phyloP scores from a whole-genome alignment of 768 basidiomycete species.

The Pulveroboletus sp. region DNA sequence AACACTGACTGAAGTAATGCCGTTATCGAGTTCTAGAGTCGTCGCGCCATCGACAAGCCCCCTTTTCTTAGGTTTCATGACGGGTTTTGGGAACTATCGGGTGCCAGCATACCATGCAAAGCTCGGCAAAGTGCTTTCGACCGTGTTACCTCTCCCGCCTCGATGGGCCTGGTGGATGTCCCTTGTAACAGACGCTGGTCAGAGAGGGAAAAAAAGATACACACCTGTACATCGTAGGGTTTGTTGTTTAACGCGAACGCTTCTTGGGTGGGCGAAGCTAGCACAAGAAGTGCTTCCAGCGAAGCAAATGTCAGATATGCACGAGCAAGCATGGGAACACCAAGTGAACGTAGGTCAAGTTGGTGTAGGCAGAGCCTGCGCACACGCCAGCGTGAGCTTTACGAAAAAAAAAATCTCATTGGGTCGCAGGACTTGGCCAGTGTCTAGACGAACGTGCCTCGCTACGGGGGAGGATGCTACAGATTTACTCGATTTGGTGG shows the following conservation, averaged over 20 bases:
- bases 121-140: constrained; percentile 68
- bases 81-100: constrained; percentile 7
- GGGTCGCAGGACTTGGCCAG: constrained; percentile 14
- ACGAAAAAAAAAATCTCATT: constrained; percentile 11
- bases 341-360: neutral
- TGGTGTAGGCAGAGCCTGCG: neutral
- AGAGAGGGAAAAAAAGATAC: constrained; percentile 1
- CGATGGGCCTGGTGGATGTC: constrained; percentile 53
- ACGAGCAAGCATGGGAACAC: constrained; percentile 13
- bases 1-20: constrained; percentile 56
- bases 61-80: constrained; percentile 36
- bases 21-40: constrained; percentile 76
- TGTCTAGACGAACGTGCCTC: constrained; percentile 30
- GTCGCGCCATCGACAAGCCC: constrained; percentile 71
- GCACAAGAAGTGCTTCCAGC: constrained; percentile 9
- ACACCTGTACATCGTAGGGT: constrained; percentile 53
- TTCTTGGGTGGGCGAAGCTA: constrained; percentile 28
- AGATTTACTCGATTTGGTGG: constrained; percentile 22
- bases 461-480: neutral
- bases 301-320: constrained; percentile 7
- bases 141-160: constrained; percentile 69
- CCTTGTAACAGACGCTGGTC: constrained; percentile 5
- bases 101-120: constrained; percentile 60
- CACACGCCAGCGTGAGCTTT: neutral
- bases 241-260: constrained; percentile 19